Base-by-base conservation (phyloP, 176 grass and related monocot genomes). In the Rhynchospora breviuscula region DNA sequence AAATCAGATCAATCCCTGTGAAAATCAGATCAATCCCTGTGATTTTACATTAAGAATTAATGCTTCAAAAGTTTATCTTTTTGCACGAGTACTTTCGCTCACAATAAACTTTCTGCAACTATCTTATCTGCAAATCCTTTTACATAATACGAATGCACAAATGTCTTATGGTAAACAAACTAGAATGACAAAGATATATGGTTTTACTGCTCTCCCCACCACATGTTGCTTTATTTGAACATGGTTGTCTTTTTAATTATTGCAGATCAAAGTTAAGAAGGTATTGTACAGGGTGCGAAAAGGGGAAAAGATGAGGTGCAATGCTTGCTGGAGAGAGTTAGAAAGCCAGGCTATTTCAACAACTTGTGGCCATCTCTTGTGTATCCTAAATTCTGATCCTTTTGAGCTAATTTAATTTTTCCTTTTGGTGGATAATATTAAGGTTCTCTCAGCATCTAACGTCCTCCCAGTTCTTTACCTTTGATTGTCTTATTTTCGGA, bases 281-380 rank as follows among this genome's bases (percentile, higher is more conserved):
- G 10, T 65, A 68, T n/a, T 29, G 26, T 46, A 82, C 26, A 53
- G 80, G 63, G 80, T 49, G 19, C 13, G 31, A 82, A 54, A 59
- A 49, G 49, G 59, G 57, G 40, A 23, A 29, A 70, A 87, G 60
- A 97, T 94, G 94, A 97, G 93, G 87, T 97, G 94, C 83, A 97
- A 97, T 78, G 92, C 92, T 90, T 97, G 92, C 70, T 97, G 92
- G 92, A 71, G 77, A 63, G 92, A 97, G 59, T 86, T 97, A 79
- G 94, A 97, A 87, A 92, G 92, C 69, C 88, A 84, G 79, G 88
- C 94, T 43, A 35, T 94, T 87, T 88, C 92, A 67, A 97, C 92
- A 48, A 94, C 88, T n/a, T 97, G 94, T 49, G 92, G 94, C 17
- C 94, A 97, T 90, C 79, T 97, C 68, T 85, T 94, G 45, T 97